These are phyloP conservation scores for Xylaria grammica DNA, from an alignment of 495 filamentous ascomycete genomes.

Conservation along the genomic window DNA sequence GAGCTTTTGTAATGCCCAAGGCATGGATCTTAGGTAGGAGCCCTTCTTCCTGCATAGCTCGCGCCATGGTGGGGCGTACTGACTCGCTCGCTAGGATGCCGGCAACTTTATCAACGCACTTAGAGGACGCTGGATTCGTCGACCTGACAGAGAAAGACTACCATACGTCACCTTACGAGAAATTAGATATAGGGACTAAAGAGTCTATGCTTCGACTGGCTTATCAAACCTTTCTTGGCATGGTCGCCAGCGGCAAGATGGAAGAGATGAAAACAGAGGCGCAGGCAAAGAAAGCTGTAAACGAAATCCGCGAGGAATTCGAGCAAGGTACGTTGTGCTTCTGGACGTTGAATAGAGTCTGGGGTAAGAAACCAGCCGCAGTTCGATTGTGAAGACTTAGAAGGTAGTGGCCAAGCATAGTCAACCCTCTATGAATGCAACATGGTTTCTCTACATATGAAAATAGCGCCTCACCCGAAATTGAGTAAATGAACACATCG, in stretches of 20 bases:
- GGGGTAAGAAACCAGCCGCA: constrained; percentile 12
- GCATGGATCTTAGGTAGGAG: constrained; percentile 13
- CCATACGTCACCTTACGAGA: constrained; percentile 1
- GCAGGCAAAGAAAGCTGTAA: constrained; percentile 2
- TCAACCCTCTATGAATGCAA: background rate
- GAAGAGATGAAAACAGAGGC: constrained; percentile 16
- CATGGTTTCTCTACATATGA: background rate
- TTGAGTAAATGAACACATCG: background rate
- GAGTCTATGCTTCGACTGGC: constrained; percentile 16
- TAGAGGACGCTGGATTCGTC: constrained; percentile 14
- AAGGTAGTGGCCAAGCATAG: background rate
- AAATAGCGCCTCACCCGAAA: background rate
- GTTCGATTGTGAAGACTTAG: background rate
- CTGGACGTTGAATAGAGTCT: constrained; percentile 15
- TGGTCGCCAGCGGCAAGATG: constrained; percentile 9
- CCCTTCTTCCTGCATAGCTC: background rate
- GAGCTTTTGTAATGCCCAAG: background rate
- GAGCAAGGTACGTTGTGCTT: constrained; percentile 14
- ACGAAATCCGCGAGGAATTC: constrained; percentile 17
- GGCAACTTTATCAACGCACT: constrained; percentile 4
- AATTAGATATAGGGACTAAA: constrained; percentile 7
- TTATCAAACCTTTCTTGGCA: constrained; percentile 8
- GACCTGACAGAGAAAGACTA: constrained; percentile 8
- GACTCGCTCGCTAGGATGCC: constrained; percentile 14
- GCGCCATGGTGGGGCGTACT: background rate